Evolutionary conservation across 129 eudicot genomes (phyloP), one percentile per base, ranked within the genome.

Genomic region (Flaveria trinervia): DNA sequence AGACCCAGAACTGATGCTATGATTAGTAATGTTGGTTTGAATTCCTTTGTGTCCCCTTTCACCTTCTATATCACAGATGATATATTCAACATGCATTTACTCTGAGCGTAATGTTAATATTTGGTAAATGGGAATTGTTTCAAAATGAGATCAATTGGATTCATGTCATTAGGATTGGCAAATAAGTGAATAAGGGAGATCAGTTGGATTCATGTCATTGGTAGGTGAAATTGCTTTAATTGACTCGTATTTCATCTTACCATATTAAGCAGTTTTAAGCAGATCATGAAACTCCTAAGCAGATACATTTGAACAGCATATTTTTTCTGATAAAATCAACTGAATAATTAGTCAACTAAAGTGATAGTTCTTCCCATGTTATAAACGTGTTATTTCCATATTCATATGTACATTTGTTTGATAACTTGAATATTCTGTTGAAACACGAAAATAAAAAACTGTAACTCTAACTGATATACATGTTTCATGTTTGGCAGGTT

Each of bases 401-500:
- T 71, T 64, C 64, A 15, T 26, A 17, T 51, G 28, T 71, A 50
- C 6, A 71, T 51, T 16, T 52, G 48, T 30, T n/a, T 51, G 33
- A 52, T 28, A 66, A 41, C 30, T n/a, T n/a, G 51, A 36, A 9
- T 39, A 2, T 41, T 39, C 69, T 30, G 18, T 14, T 64, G 16
- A 64, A 64, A 64, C 69, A 30, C 11, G 22, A 30, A 64, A 64
- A 64, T 64, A 64, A 14, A 33, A 5, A 64, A 5, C 69, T 64
- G 69, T 15, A 61, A 61, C 68, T 61, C 18, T 64, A 15, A 30
- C 46, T 30, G 69, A 64, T 30, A 2, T 30, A 39, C 60, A 20
- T 66, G 3, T 65, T 50, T 44, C 54, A 20, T 66, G 3, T 65
- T 50, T 33, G 89, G 75, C 90, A 92, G 98, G 98, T 92, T 70